Evolutionary conservation across 23 red algal species (phyloP).

Genomic region (Pyropia yezoensis): DNA sequence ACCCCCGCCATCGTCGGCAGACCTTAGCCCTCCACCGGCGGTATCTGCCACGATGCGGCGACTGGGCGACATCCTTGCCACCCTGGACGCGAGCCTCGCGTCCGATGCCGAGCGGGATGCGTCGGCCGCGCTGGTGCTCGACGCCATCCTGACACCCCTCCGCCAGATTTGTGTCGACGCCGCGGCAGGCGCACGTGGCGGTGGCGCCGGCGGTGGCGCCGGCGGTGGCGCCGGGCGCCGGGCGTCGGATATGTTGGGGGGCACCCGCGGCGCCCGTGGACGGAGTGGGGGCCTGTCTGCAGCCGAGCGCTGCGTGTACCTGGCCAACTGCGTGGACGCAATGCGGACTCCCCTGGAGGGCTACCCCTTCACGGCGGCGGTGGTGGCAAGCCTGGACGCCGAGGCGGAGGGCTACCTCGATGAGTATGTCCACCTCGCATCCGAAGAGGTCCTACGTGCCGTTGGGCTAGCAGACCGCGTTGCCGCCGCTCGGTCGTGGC

Average conservation of each 20-base stretch:
- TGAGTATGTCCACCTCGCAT: slow-evolving; percentile 45
- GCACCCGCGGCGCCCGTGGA: slow-evolving; percentile 4
- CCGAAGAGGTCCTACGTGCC: slow-evolving; percentile 25
- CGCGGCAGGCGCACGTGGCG: no score
- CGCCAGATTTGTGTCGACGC: slow-evolving; percentile 17
- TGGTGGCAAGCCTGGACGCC: slow-evolving; percentile 48
- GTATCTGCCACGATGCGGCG: slow-evolving; percentile 67
- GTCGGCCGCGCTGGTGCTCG: slow-evolving; percentile 51
- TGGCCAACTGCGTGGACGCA: slow-evolving; percentile 82
- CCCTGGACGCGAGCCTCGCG: slow-evolving; percentile 68
- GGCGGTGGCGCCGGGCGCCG: no score
- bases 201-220: no score
- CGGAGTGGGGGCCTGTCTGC: slow-evolving; percentile 19
- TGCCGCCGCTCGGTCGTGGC: slow-evolving; percentile 11
- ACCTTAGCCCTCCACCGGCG: slow-evolving; percentile 60
- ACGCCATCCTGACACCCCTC: slow-evolving; percentile 73
- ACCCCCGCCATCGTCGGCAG: slow-evolving; percentile 24
- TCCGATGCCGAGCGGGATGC: slow-evolving; percentile 49
- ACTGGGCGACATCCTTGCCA: slow-evolving; percentile 69
- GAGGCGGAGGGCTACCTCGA: slow-evolving; percentile 69
- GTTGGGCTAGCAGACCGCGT: slow-evolving; percentile 64
- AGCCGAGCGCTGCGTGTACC: slow-evolving; percentile 46
- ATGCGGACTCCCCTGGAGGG: slow-evolving; percentile 56
- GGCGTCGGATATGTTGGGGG: no score
- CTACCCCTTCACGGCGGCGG: slow-evolving; percentile 57